Percentiles rank a stretch among this genome's conserved stretches.
These are phyloP conservation scores for Hymenoscyphus linearis DNA, from an alignment of 2,329 filamentous ascomycete species.

Conservation along the genomic window DNA sequence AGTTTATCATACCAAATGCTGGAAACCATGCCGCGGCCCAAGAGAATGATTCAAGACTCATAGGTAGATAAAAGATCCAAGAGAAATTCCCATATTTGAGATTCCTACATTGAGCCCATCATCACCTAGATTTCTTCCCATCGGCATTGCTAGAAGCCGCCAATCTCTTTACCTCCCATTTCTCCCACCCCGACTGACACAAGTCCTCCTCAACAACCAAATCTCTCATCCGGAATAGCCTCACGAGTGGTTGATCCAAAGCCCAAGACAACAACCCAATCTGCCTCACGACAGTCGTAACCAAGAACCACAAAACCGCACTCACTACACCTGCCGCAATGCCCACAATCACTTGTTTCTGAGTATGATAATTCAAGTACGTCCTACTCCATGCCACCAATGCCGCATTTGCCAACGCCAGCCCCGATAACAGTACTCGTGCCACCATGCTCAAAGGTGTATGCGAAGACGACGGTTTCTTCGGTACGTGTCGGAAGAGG, in stretches of 20 bases:
- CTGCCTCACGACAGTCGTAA: constrained; percentile 61
- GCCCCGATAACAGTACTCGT: constrained; percentile 48
- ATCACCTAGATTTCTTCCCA: constrained; percentile 22
- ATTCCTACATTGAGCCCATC: background rate
- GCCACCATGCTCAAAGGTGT: constrained; percentile 56
- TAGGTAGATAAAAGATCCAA: background rate
- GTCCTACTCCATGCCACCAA: constrained; percentile 76
- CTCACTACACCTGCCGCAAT: constrained; percentile 63
- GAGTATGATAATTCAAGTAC: constrained; percentile 90
- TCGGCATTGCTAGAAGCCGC: constrained; percentile 31
- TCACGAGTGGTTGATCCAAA: constrained; percentile 59
- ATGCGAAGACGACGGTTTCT: constrained; percentile 35
- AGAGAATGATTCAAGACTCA: background rate
- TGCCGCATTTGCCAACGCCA: constrained; percentile 56
- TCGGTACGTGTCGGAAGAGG: constrained; percentile 68
- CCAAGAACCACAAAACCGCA: constrained; percentile 72
- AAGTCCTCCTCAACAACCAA: constrained; percentile 83
- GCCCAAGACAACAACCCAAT: constrained; percentile 68
- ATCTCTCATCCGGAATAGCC: constrained; percentile 71
- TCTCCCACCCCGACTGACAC: constrained; percentile 87
- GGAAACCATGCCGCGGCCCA: background rate
- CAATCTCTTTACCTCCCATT: constrained; percentile 59
- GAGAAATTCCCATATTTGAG: background rate
- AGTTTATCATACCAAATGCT: background rate
- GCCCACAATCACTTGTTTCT: constrained; percentile 80